These are phyloP conservation scores for Pyrenophora seminiperda DNA, from an alignment of 2,329 filamentous ascomycete genomes.

Conservation along the genomic window DNA sequence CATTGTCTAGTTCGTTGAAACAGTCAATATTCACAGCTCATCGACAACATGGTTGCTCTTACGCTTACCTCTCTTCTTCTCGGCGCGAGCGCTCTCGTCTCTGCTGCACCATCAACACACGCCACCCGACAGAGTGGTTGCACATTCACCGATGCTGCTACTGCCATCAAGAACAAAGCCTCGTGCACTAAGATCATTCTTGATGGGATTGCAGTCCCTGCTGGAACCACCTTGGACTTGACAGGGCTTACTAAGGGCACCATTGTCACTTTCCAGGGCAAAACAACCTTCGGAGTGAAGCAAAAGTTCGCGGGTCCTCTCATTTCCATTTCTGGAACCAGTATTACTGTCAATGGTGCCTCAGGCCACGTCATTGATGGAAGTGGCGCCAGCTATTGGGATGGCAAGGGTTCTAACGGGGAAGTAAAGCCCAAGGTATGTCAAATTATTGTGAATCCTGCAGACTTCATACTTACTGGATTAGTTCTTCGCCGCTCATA, in stretches of 20 bases:
- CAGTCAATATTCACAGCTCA: slow-evolving; percentile 11
- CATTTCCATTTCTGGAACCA: slow-evolving; percentile 62
- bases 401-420: slow-evolving; percentile 53
- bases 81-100: slow-evolving; percentile 38
- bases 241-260: slow-evolving; percentile 59
- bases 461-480: slow-evolving; percentile 30
- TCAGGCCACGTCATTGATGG: slow-evolving; percentile 62
- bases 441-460: background rate
- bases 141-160: slow-evolving; percentile 60
- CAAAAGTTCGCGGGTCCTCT: slow-evolving; percentile 67
- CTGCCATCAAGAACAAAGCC: slow-evolving; percentile 56
- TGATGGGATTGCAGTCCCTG: slow-evolving; percentile 60
- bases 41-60: slow-evolving; percentile 30
- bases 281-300: slow-evolving; percentile 69
- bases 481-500: slow-evolving; percentile 65
- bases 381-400: slow-evolving; percentile 60
- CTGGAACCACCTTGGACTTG: slow-evolving; percentile 64
- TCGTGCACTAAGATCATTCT: slow-evolving; percentile 62
- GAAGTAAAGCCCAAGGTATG: slow-evolving; percentile 50
- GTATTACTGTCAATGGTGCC: slow-evolving; percentile 65
- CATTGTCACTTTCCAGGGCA: slow-evolving; percentile 66
- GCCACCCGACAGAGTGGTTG: slow-evolving; percentile 51
- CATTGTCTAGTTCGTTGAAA: slow-evolving; percentile 17
- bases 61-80: slow-evolving; percentile 27
- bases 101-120: slow-evolving; percentile 39